Conservation (phyloP, 2,329 filamentous ascomycete genomes). For the Rhinocladiella similis region DNA sequence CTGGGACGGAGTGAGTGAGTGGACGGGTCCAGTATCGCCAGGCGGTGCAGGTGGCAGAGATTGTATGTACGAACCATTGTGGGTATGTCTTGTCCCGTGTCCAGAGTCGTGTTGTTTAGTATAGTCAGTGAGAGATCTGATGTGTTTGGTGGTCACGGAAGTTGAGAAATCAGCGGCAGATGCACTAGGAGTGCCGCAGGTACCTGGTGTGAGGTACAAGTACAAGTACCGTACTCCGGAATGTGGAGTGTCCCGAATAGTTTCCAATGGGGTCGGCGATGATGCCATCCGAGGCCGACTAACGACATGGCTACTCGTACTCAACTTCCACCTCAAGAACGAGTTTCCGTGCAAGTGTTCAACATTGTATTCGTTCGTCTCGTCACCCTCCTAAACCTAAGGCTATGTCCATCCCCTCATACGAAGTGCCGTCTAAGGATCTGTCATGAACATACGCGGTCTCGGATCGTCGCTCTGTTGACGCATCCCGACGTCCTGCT, state of each 20-base stretch:
- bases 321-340: neutral
- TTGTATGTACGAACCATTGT: neutral
- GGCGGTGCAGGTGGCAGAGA: neutral
- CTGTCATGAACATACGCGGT: neutral
- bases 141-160: too few species aligned
- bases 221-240: neutral
- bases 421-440: neutral
- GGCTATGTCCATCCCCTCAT: neutral
- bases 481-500: neutral
- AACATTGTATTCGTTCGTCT: too few species aligned
- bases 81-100: neutral
- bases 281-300: conserved; percentile 2
- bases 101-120: too few species aligned
- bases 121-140: too few species aligned
- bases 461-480: neutral
- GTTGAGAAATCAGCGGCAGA: too few species aligned
- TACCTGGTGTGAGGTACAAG: too few species aligned
- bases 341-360: neutral
- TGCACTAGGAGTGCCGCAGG: too few species aligned
- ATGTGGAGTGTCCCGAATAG: neutral
- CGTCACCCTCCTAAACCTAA: too few species aligned
- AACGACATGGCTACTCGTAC: neutral
- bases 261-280: neutral
- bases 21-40: neutral
- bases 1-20: conserved; percentile 38